phyloP scores from a whole-genome alignment of 1,139 yeast genomes.

The Meyerozyma smithsonii region DNA sequence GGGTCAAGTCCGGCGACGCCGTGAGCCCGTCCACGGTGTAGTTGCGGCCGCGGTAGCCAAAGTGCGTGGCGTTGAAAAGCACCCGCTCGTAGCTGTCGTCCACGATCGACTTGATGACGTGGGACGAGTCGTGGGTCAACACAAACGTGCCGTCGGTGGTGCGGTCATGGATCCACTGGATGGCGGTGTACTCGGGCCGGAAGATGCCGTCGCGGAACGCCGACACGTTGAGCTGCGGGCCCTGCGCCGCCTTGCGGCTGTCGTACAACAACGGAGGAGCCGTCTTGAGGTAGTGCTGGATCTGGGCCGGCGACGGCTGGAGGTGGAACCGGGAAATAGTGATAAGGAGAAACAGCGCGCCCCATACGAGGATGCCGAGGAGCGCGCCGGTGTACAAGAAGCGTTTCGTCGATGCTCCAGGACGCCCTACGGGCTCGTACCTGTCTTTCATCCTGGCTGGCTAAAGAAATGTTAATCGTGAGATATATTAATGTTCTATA shows the following conservation, averaged over 20 bases:
- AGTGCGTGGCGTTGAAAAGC: conserved; percentile 46
- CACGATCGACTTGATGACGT: conserved; percentile 42
- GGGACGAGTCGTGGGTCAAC: conserved; percentile 24
- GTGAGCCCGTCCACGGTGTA: conserved; percentile 48
- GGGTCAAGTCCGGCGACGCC: conserved; percentile 61
- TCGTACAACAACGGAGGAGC: conserved; percentile 9
- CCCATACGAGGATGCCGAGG: conserved; percentile 34
- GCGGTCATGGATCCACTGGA: conserved; percentile 64
- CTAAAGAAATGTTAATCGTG: neutral
- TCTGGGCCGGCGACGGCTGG: conserved; percentile 7
- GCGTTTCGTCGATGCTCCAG: conserved; percentile 9
- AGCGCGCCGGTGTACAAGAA: conserved; percentile 19
- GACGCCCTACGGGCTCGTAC: conserved; percentile 3
- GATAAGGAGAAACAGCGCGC: conserved; percentile 29
- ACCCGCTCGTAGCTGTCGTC: conserved; percentile 42
- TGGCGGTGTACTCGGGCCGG: conserved; percentile 40
- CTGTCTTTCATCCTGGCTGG: neutral
- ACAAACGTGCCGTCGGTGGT: conserved; percentile 48
- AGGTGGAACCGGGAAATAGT: conserved; percentile 20
- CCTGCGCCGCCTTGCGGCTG: conserved; percentile 14
- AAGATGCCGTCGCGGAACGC: conserved; percentile 48
- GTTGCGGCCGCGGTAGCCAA: conserved; percentile 32
- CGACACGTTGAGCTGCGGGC: conserved; percentile 26
- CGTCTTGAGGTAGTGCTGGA: conserved; percentile 8
- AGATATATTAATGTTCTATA: neutral